phyloP scores from a whole-genome alignment of 129 eudicot genomes.

The Logfia minima region DNA sequence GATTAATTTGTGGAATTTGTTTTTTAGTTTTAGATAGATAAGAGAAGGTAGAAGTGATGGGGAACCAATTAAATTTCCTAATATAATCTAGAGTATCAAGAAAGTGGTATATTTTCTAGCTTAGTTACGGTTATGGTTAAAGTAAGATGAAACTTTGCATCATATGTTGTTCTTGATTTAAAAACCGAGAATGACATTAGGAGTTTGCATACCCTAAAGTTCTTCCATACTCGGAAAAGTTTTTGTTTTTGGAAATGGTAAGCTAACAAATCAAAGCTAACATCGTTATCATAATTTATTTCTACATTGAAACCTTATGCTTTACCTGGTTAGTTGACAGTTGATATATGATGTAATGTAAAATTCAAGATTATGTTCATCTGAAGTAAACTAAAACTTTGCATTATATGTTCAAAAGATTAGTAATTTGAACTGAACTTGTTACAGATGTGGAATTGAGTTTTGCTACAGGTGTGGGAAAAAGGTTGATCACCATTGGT shows the following conservation, averaged over 20 bases:
- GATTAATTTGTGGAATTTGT: neutral
- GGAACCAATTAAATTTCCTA: conserved; percentile 13
- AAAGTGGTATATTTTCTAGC: too few relatives aligned
- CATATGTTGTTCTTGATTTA: conserved; percentile 29
- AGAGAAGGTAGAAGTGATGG: conserved; percentile 29
- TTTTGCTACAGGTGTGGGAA: conserved; percentile 59
- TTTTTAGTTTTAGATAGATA: conserved; percentile 12
- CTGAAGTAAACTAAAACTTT: neutral
- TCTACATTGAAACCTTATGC: neutral
- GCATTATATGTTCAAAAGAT: too few relatives aligned
- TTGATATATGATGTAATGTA: neutral
- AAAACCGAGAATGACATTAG: neutral
- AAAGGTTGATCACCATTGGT: conserved; percentile 44
- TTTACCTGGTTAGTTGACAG: conserved; percentile 4
- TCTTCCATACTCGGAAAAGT: conserved; percentile 22
- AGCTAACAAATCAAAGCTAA: conserved; percentile 15
- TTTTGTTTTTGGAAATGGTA: conserved; percentile 25
- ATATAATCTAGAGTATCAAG: neutral
- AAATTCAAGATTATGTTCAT: conserved; percentile 4
- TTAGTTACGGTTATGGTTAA: neutral
- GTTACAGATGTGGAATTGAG: conserved; percentile 58
- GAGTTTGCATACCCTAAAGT: conserved; percentile 36
- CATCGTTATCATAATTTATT: conserved; percentile 20
- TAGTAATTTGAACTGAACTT: neutral
- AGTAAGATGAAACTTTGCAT: conserved; percentile 11